Evolutionary conservation across 495 filamentous ascomycete species (phyloP).

Genomic region (Podospora pseudopauciseta): DNA sequence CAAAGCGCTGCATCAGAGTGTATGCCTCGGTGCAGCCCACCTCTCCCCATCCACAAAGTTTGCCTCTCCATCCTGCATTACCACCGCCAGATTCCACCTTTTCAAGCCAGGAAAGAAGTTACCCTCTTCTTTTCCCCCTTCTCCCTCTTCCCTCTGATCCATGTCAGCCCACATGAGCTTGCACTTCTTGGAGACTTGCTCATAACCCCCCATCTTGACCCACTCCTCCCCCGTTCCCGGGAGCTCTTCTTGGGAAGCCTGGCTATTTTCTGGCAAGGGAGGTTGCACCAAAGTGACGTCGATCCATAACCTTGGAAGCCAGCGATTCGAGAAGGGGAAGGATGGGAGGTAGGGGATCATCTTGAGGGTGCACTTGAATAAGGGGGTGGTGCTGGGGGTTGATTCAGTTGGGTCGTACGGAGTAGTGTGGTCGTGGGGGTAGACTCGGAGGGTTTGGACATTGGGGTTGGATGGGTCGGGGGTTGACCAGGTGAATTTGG

Average conservation of each 20-base stretch:
- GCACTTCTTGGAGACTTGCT: slow-evolving; percentile 22
- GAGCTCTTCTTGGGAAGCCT: slow-evolving; percentile 31
- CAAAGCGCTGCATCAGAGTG: neutral
- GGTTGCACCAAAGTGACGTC: slow-evolving; percentile 41
- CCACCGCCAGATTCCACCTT: slow-evolving; percentile 43
- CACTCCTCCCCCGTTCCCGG: slow-evolving; percentile 33
- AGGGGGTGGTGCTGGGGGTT: slow-evolving; percentile 28
- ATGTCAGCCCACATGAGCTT: slow-evolving; percentile 40
- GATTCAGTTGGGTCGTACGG: slow-evolving; percentile 25
- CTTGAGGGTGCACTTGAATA: slow-evolving; percentile 44
- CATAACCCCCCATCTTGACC: slow-evolving; percentile 26
- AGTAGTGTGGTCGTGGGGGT: slow-evolving; percentile 30
- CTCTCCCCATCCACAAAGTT: slow-evolving; percentile 31
- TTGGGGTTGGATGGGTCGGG: slow-evolving; percentile 32
- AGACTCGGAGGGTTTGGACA: slow-evolving; percentile 41
- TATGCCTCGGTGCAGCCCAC: slow-evolving; percentile 26
- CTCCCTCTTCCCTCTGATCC: slow-evolving; percentile 29
- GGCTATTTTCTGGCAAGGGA: slow-evolving; percentile 39
- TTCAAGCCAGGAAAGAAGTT: slow-evolving; percentile 47
- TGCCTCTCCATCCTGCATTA: slow-evolving; percentile 41
- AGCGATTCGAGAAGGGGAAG: slow-evolving; percentile 40
- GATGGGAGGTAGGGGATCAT: slow-evolving; percentile 39
- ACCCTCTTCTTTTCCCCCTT: slow-evolving; percentile 19
- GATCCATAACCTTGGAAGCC: slow-evolving; percentile 34
- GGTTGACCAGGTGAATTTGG: slow-evolving; percentile 43